Percentiles rank a stretch among this genome's conserved stretches.
These are phyloP conservation scores for Sclerotinia trifoliorum DNA, from an alignment of 2,329 filamentous ascomycete genomes.

Conservation along the genomic window DNA sequence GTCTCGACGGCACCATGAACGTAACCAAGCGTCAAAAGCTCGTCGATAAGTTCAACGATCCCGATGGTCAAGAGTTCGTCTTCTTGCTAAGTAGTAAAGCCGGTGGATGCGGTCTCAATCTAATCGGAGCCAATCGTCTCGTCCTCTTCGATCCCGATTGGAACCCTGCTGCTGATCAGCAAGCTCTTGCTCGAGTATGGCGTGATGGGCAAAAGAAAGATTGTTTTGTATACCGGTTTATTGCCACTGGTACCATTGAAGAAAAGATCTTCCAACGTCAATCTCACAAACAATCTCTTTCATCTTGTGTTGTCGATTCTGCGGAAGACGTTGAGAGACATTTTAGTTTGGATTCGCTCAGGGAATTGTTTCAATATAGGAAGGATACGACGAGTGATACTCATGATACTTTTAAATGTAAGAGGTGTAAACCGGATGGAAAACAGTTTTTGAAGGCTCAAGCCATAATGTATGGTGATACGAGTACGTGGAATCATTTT, in stretches of 20 bases:
- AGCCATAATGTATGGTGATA: conserved; percentile 95
- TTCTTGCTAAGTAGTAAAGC: conserved; percentile 97
- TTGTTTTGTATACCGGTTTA: conserved; percentile 99
- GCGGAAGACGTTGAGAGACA: conserved; percentile 97
- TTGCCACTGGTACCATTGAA: conserved; percentile 94
- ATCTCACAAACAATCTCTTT: conserved; percentile 95
- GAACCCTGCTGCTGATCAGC: conserved; percentile 97
- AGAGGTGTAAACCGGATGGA: conserved; percentile 85
- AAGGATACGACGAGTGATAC: conserved; percentile 85
- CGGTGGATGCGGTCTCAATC: conserved; percentile 91
- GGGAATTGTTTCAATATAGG: conserved; percentile 93
- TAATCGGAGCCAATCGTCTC: conserved; percentile 91
- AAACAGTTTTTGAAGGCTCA: conserved; percentile 85
- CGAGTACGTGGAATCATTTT: conserved; percentile 99
- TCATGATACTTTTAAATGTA: conserved; percentile 98
- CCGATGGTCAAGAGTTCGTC: conserved; percentile 83
- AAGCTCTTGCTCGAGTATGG: conserved; percentile 96
- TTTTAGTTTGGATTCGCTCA: conserved; percentile 85
- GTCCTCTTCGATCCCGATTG: conserved; percentile 96
- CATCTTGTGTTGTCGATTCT: conserved; percentile 92
- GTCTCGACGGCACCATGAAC: conserved; percentile 96
- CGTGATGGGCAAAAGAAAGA: conserved; percentile 99
- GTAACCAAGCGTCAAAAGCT: conserved; percentile 96
- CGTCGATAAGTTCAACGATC: conserved; percentile 96
- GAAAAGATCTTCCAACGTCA: conserved; percentile 99